phyloP scores from a whole-genome alignment of 495 filamentous ascomycete genomes.

The Trichocladium antarcticum region DNA sequence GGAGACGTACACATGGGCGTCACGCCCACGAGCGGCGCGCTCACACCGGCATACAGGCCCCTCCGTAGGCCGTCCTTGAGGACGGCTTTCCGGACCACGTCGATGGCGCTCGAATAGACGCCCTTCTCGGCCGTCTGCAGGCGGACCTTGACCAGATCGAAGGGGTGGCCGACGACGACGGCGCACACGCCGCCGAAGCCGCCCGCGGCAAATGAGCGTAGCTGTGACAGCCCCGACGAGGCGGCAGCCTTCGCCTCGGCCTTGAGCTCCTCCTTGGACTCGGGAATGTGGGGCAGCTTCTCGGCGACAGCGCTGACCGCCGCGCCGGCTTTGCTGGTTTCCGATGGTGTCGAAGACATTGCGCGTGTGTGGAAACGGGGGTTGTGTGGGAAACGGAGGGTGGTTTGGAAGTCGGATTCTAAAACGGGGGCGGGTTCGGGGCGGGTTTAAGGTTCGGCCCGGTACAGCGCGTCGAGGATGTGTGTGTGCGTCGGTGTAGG shows the following conservation, averaged over 20 bases:
- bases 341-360: slow-evolving; percentile 11
- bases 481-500: too few species aligned
- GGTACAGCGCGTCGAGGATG: too few species aligned
- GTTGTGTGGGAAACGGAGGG: neutral
- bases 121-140: slow-evolving; percentile 92
- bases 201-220: slow-evolving; percentile 78
- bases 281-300: slow-evolving; percentile 42
- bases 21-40: slow-evolving; percentile 85
- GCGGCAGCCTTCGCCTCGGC: slow-evolving; percentile 39
- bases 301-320: slow-evolving; percentile 24
- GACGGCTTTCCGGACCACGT: slow-evolving; percentile 79
- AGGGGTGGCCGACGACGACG: slow-evolving; percentile 88
- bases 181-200: slow-evolving; percentile 91
- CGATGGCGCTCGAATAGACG: slow-evolving; percentile 79
- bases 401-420: neutral
- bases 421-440: neutral
- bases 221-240: slow-evolving; percentile 34
- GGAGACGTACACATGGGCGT: slow-evolving; percentile 88
- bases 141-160: slow-evolving; percentile 94
- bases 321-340: neutral
- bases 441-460: neutral
- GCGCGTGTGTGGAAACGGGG: neutral
- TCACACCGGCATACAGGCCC: slow-evolving; percentile 94
- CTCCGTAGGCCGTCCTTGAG: slow-evolving; percentile 74
- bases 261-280: slow-evolving; percentile 42